Evolutionary conservation across 208 protist genomes (phyloP).

Genomic region (Trypanosoma rangeli): DNA sequence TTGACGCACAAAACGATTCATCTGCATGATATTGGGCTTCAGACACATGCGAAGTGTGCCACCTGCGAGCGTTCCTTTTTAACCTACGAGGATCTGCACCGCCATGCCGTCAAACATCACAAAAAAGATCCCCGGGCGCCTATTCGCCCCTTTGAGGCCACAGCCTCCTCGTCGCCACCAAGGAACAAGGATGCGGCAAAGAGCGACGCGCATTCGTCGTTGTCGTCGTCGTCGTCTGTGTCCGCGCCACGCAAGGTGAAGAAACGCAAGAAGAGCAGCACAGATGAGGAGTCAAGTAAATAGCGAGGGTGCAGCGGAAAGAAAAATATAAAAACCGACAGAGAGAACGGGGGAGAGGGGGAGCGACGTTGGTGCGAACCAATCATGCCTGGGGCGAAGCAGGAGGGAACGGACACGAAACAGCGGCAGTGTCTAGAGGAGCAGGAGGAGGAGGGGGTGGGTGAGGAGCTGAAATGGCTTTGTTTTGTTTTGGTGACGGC

Average conservation of each 20-base stretch:
- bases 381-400: background rate
- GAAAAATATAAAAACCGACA: constrained; percentile 1
- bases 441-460: too few species aligned
- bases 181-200: background rate
- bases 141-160: constrained; percentile 36
- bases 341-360: background rate
- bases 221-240: background rate
- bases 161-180: constrained; percentile 2
- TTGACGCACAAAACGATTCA: constrained; percentile 41
- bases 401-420: background rate
- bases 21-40: constrained; percentile 49
- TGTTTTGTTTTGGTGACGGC: constrained; percentile 10
- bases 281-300: background rate
- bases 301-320: background rate
- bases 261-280: constrained; percentile 13
- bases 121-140: constrained; percentile 50
- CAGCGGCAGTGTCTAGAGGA: background rate
- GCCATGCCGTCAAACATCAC: constrained; percentile 75
- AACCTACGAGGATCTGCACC: constrained; percentile 48
- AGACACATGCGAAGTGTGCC: constrained; percentile 44
- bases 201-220: background rate
- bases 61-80: constrained; percentile 71
- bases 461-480: background rate
- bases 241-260: constrained; percentile 25
- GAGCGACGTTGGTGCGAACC: background rate